Evolutionary conservation across 1,284 basidiomycete species (phyloP).

Genomic region (Schizophyllum commune): DNA sequence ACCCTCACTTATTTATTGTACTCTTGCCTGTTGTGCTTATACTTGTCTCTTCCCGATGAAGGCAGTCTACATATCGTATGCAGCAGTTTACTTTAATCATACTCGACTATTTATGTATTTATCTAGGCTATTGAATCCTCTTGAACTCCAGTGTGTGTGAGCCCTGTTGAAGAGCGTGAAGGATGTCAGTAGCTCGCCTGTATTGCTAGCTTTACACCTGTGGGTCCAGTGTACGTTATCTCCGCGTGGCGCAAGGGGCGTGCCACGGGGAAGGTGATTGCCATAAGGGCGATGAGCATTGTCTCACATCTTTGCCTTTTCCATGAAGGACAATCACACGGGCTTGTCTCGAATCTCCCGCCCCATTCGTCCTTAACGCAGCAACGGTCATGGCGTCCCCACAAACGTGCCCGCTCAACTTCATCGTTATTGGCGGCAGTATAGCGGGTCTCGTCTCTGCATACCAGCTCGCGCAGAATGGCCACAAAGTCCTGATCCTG

Average conservation of each 20-base stretch:
- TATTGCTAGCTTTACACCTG: background rate
- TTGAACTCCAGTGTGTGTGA: no score
- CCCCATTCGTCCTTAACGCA: background rate
- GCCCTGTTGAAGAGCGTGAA: no score
- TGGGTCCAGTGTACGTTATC: background rate
- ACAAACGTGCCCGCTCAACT: background rate
- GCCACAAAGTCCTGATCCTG: conserved; percentile 2
- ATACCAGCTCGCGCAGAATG: background rate
- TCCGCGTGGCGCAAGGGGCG: no score
- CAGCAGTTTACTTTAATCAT: background rate
- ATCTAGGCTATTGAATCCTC: background rate
- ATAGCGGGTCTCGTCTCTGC: conserved; percentile 1
- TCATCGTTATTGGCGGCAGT: conserved; percentile 1
- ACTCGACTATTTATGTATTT: background rate
- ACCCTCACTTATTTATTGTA: background rate
- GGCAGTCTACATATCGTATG: background rate
- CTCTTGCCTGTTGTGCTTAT: background rate
- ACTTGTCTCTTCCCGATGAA: background rate
- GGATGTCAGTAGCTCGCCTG: no score
- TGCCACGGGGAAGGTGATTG: background rate
- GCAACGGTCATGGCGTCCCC: background rate
- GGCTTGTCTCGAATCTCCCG: background rate
- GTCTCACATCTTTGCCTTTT: background rate
- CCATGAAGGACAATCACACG: background rate
- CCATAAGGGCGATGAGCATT: background rate